Base-by-base conservation (phyloP, 2,329 filamentous ascomycete species). In the Macroventuria anomochaeta region DNA sequence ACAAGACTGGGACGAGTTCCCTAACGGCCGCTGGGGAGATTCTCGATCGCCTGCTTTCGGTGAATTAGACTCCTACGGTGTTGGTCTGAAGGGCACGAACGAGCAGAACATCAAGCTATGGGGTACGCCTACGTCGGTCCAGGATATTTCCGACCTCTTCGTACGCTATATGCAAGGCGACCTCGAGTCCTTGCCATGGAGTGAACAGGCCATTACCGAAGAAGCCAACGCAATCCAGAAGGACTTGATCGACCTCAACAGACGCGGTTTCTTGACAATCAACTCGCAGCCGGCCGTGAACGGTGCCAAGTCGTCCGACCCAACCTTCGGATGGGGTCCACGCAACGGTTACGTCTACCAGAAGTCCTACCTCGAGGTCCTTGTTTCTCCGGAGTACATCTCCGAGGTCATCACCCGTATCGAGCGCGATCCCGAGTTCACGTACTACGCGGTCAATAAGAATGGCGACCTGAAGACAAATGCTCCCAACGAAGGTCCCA, bases 1-100 rank as follows among this genome's bases (percentile, higher is more conserved):
- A 0, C 93, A 97, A 73, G 93, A 97, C 65, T 99, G 95, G 95
- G 95, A 99, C 68, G 95, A 99, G 75, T 99, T 97, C 68, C 95
- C 95, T 50, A 99, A 99, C 80, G 95, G 95, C 39, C 89, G 95
- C 75, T 99, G 95, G 95, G 96, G 95, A 77, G 95, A 99, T 76
- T 93, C 93, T 46, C 86, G 95, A 61, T 97, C 93, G 53, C 95
- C 95, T 57, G 95, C 95, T 43, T 99, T 97, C 70, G 95, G 95
- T 68, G 92, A 97, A 76, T 81, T 97, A 46, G 93, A 97, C 76
- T 88, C 91, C 7, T 97, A 99, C 70, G 93, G 93, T 36, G 91
- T 97, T 66, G 92, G 93, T 37, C 78, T 99, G 65, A 96, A 93
- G 63, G 95, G 95, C 25, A 96, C 91, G 44, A 99, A 96, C 72